Evolutionary conservation across 306 rosid species (phyloP).

Genomic region (Glycyrrhiza uralensis): DNA sequence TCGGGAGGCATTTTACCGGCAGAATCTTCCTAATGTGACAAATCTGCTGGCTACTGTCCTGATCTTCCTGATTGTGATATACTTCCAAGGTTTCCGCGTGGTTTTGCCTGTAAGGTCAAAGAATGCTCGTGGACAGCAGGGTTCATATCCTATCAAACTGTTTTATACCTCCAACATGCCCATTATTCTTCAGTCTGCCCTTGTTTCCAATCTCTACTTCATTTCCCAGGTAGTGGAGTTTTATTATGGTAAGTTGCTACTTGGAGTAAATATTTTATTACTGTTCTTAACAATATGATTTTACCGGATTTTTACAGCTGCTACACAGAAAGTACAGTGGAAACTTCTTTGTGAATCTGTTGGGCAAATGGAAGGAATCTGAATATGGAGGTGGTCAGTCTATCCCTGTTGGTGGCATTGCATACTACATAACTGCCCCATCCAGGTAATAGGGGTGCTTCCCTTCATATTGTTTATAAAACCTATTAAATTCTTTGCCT

Average conservation of each 20-base stretch:
- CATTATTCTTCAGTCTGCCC: constrained; percentile 91
- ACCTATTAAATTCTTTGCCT: neutral
- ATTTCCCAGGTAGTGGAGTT: constrained; percentile 73
- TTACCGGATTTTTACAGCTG: constrained; percentile 39
- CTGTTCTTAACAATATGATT: neutral
- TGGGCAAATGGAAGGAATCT: constrained; percentile 90
- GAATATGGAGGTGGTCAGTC: constrained; percentile 83
- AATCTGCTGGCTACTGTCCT: constrained; percentile 87
- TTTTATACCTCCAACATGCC: constrained; percentile 96
- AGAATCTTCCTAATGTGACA: constrained; percentile 87
- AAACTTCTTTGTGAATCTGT: constrained; percentile 71
- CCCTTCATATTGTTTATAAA: neutral
- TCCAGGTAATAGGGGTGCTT: constrained; percentile 53
- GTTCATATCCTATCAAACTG: constrained; percentile 87
- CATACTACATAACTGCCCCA: constrained; percentile 86
- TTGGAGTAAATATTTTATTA: neutral
- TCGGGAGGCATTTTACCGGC: constrained; percentile 83
- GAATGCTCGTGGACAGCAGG: constrained; percentile 93
- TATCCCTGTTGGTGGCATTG: constrained; percentile 82
- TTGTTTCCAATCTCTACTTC: constrained; percentile 82
- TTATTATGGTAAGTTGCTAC: neutral
- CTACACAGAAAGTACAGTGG: constrained; percentile 79
- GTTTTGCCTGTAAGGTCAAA: constrained; percentile 90
- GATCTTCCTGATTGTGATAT: constrained; percentile 74
- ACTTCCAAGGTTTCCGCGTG: constrained; percentile 94